phyloP scores from a whole-genome alignment of 768 basidiomycete genomes.

The Leucocoprinus birnbaumii region DNA sequence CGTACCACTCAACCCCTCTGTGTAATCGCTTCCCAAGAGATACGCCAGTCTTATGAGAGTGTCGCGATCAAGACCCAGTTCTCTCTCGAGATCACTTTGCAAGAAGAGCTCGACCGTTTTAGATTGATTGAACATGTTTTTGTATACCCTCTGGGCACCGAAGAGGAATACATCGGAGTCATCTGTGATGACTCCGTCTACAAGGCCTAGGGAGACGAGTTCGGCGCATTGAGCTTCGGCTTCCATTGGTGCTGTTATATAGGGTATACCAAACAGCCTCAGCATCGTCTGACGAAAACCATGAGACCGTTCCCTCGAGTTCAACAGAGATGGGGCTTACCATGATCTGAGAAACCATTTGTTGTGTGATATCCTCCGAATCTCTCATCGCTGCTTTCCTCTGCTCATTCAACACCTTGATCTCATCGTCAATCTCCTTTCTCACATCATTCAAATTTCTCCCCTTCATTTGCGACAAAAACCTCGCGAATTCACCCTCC shows the following conservation, averaged over 20 bases:
- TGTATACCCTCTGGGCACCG: constrained; percentile 92
- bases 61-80: constrained; percentile 84
- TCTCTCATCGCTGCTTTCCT: constrained; percentile 89
- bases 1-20: constrained; percentile 86
- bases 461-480: constrained; percentile 89
- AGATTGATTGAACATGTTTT: constrained; percentile 99
- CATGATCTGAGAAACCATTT: constrained; percentile 89
- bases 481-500: constrained; percentile 88
- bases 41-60: constrained; percentile 89
- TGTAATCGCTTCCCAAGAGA: constrained; percentile 95
- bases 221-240: constrained; percentile 98
- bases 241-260: constrained; percentile 98
- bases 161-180: constrained; percentile 99
- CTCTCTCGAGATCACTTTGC: constrained; percentile 75
- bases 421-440: constrained; percentile 91
- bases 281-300: constrained; percentile 66
- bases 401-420: constrained; percentile 75
- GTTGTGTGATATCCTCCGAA: constrained; percentile 91
- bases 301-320: neutral
- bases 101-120: constrained; percentile 99
- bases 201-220: constrained; percentile 78
- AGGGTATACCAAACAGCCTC: constrained; percentile 94
- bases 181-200: constrained; percentile 98
- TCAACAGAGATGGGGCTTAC: constrained; percentile 27
- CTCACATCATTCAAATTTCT: constrained; percentile 78